Conservation (phyloP, 768 basidiomycete genomes). For the Tulasnella sp. region DNA sequence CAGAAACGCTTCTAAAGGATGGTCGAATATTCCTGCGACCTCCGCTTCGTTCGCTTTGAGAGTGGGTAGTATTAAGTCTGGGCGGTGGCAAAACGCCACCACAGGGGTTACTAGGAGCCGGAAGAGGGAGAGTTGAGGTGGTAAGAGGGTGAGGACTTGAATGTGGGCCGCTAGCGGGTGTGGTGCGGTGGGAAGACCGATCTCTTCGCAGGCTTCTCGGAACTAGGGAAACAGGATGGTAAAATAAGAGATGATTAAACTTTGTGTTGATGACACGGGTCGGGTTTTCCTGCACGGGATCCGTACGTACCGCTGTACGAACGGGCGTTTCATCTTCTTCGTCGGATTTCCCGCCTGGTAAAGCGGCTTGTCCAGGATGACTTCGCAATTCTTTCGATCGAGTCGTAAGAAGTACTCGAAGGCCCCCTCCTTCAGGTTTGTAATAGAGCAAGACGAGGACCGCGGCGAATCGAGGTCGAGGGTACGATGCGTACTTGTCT, state of each 20-base stretch:
- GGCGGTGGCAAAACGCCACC: constrained; percentile 66
- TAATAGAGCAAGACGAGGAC: constrained; percentile 83
- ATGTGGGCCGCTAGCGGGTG: constrained; percentile 53
- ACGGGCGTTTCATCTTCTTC: constrained; percentile 63
- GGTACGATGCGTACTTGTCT: constrained; percentile 24
- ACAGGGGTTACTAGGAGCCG: constrained; percentile 78
- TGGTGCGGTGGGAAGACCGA: constrained; percentile 60
- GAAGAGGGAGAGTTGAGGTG: constrained; percentile 69
- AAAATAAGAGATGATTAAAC: neutral
- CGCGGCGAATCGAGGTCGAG: constrained; percentile 56
- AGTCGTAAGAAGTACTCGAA: constrained; percentile 84
- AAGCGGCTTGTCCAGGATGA: constrained; percentile 72
- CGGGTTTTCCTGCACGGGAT: neutral
- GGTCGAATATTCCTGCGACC: constrained; percentile 78
- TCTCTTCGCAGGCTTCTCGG: constrained; percentile 86
- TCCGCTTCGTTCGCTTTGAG: constrained; percentile 63
- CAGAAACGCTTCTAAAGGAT: constrained; percentile 73
- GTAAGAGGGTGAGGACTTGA: constrained; percentile 61
- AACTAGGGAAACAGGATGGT: constrained; percentile 49
- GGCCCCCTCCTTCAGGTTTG: constrained; percentile 51
- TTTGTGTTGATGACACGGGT: neutral
- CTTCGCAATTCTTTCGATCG: constrained; percentile 74
- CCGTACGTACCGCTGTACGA: constrained; percentile 69
- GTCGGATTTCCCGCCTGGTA: constrained; percentile 83
- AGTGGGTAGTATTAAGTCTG: constrained; percentile 50